Percentiles rank a stretch among this genome's conserved stretches.
Conservation (phyloP, 176 grass and related monocot genomes). For the Thalia dealbata region DNA sequence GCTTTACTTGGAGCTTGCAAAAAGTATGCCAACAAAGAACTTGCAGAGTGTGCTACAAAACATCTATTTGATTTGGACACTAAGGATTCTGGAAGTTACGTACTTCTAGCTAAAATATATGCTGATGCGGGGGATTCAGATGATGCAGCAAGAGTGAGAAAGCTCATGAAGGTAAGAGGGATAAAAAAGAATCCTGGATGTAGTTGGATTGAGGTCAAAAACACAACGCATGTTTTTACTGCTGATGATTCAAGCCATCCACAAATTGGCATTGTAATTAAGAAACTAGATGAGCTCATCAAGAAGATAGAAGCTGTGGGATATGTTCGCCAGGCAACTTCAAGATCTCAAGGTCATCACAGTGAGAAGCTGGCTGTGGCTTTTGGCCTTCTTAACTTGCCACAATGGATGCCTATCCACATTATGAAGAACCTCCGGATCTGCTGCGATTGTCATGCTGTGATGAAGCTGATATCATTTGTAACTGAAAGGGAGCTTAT, state of each 20-base stretch:
- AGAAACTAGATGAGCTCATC: constrained; percentile 54
- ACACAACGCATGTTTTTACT: constrained; percentile 74
- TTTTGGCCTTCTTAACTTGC: constrained; percentile 67
- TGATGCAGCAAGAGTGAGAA: constrained; percentile 70
- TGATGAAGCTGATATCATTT: constrained; percentile 70
- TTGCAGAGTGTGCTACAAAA: constrained; percentile 58
- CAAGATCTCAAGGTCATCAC: constrained; percentile 43
- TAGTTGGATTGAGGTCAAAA: constrained; percentile 86
- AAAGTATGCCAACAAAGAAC: constrained; percentile 52
- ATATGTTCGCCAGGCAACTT: constrained; percentile 36
- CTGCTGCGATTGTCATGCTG: constrained; percentile 69
- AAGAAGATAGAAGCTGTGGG: constrained; percentile 45
- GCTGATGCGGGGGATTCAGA: constrained; percentile 61
- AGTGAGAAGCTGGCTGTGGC: constrained; percentile 87
- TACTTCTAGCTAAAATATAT: constrained; percentile 85
- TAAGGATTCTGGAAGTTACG: constrained; percentile 83
- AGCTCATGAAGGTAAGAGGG: constrained; percentile 75
- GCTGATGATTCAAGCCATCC: constrained; percentile 70
- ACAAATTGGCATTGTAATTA: constrained; percentile 45
- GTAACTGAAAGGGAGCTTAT: constrained; percentile 49
- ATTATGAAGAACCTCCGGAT: constrained; percentile 91
- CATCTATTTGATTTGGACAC: constrained; percentile 70
- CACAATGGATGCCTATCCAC: constrained; percentile 57
- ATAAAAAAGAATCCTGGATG: constrained; percentile 82
- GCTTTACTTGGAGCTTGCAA: constrained; percentile 78